Percentiles rank a stretch among this genome's conserved stretches.
These are phyloP conservation scores for Lodderomyces beijingensis DNA, from an alignment of 1,139 yeast genomes.

Conservation along the genomic window DNA sequence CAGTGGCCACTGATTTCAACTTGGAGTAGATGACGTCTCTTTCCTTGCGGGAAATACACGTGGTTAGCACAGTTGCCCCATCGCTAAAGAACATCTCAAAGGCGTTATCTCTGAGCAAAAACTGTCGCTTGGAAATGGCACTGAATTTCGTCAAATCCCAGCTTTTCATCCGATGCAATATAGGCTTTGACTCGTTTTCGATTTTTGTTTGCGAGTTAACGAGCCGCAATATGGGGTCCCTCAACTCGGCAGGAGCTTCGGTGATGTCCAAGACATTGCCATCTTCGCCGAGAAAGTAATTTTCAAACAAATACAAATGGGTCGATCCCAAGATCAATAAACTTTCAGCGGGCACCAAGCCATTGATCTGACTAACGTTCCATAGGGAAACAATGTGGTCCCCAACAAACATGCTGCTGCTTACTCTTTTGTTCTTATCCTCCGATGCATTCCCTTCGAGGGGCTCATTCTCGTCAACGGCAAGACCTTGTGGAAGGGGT, in stretches of 20 bases:
- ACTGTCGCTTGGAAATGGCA: constrained; percentile 67
- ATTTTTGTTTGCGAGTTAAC: constrained; percentile 38
- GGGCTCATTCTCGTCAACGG: neutral
- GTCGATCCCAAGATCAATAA: constrained; percentile 62
- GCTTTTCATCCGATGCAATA: constrained; percentile 40
- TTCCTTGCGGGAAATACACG: constrained; percentile 46
- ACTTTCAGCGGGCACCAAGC: constrained; percentile 70
- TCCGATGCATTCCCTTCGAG: constrained; percentile 30
- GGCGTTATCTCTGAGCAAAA: constrained; percentile 72
- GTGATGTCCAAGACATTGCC: constrained; percentile 64
- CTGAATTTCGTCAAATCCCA: constrained; percentile 59
- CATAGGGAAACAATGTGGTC: constrained; percentile 68
- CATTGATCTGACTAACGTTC: constrained; percentile 71
- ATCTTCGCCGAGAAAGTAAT: constrained; percentile 56
- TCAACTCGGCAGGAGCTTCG: constrained; percentile 54
- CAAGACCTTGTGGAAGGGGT: neutral
- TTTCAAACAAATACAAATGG: constrained; percentile 64
- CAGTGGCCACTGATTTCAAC: constrained; percentile 43
- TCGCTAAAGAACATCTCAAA: constrained; percentile 70
- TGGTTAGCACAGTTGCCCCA: constrained; percentile 63
- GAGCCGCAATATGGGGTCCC: constrained; percentile 66
- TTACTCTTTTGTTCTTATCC: constrained; percentile 69
- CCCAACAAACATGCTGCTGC: constrained; percentile 64
- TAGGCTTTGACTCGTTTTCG: constrained; percentile 7
- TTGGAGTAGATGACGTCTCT: constrained; percentile 54